Base-by-base conservation (phyloP, 2,329 filamentous ascomycete species). In the Nannizziopsis arthrosporioides region DNA sequence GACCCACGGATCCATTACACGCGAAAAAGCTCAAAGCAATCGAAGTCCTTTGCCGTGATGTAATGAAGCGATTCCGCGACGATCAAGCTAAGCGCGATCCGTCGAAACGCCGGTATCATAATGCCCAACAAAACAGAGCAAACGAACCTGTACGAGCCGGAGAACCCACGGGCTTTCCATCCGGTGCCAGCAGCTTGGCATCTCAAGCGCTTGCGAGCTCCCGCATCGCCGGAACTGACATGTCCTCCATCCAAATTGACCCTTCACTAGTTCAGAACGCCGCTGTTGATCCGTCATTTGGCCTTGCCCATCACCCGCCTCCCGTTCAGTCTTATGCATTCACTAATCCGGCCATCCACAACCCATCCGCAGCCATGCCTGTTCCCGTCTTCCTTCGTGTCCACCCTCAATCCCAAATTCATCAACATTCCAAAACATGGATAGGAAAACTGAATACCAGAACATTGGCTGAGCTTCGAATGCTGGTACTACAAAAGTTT, bases 51-150 rank as follows among this genome's bases (percentile, higher is more conserved):
- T 83, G 82, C 45, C 75, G 80, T 44, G 85, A 90, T 63, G 82
- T 86, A 14, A 81, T 85, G 74, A 89, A 89, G 66, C 74, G 85
- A 42, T 72, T 84, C 46, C 76, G 82, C 32, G 82, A 86, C 56
- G 81, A 85, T 54, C 75, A 77, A 51, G 71, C 70, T 0, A 78
- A 76, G 54, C 71, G 73, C 48, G 69, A 79, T 56, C 67, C 72
- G 2, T 68, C 68, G 9, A 42, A 41, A 38, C 40, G 40, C 17
- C 47, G n/a, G 11, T 15, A 19, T 36, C 34, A 36, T 3, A 12
- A 36, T 7, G 18, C 45, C 4, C 37, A 14, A 14, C 39, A n/a
- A 9, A 14, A 4, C n/a, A 2, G 10, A 9, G 38, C 42, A 5
- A 52, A 36, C 55, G 54, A 56, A 18, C 54, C 62, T 41, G 40